phyloP scores from a whole-genome alignment of 306 rosid genomes.

The Inga leiocalycina region DNA sequence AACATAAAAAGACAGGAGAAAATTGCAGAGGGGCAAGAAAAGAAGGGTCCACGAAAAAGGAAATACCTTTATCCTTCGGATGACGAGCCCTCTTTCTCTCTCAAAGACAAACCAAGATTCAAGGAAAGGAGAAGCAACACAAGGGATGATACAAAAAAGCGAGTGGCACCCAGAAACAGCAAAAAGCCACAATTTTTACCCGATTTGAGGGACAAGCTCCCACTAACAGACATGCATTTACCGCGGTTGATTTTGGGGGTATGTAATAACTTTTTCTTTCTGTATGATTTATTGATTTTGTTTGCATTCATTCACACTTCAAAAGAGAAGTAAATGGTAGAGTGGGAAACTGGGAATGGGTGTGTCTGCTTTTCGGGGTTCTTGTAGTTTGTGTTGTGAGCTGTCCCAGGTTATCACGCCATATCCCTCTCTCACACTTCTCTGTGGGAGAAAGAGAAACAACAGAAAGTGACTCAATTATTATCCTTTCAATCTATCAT shows the following conservation, averaged over 20 bases:
- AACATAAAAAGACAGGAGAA: slow-evolving; percentile 75
- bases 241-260: slow-evolving; percentile 58
- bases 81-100: slow-evolving; percentile 40
- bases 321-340: background rate
- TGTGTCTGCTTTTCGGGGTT: slow-evolving; percentile 34
- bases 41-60: slow-evolving; percentile 52
- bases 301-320: background rate
- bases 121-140: slow-evolving; percentile 35
- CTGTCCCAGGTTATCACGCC: slow-evolving; percentile 62
- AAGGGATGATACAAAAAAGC: slow-evolving; percentile 48
- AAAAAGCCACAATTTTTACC: slow-evolving; percentile 46
- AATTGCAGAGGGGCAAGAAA: slow-evolving; percentile 47
- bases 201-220: slow-evolving; percentile 35
- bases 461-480: background rate
- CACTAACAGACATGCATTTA: slow-evolving; percentile 46
- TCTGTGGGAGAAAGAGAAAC: slow-evolving; percentile 15
- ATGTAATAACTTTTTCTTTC: background rate
- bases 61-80: slow-evolving; percentile 49
- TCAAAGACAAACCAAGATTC: slow-evolving; percentile 24
- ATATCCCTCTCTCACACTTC: slow-evolving; percentile 36
- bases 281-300: background rate
- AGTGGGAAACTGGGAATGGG: slow-evolving; percentile 10
- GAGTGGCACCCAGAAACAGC: slow-evolving; percentile 41
- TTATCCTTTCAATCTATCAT: slow-evolving; percentile 33
- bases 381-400: slow-evolving; percentile 49